These are phyloP conservation scores for Aspergillus transmontanensis DNA, from an alignment of 2,329 filamentous ascomycete species.

Conservation along the genomic window DNA sequence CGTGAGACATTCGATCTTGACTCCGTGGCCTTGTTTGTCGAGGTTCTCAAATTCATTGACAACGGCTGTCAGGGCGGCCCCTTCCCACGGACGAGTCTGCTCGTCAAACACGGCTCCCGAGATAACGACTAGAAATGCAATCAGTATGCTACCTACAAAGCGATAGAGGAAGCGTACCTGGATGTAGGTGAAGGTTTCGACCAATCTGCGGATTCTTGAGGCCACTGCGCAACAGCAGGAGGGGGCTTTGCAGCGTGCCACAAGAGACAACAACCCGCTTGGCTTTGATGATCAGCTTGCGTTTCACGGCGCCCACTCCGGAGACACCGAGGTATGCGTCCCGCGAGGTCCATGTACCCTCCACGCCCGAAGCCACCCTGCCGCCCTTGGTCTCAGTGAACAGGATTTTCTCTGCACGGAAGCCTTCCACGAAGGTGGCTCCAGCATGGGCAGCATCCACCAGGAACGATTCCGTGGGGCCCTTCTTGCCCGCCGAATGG, in stretches of 20 bases:
- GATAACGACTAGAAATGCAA: conserved; percentile 35
- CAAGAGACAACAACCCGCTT: conserved; percentile 78
- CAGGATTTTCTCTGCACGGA: conserved; percentile 68
- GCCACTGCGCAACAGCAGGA: conserved; percentile 76
- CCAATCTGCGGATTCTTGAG: conserved; percentile 82
- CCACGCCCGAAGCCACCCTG: conserved; percentile 68
- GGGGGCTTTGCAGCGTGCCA: conserved; percentile 75
- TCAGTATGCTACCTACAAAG: background rate
- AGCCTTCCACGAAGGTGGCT: conserved; percentile 81
- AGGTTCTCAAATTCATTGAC: conserved; percentile 78
- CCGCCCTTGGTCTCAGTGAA: conserved; percentile 61
- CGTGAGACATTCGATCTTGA: conserved; percentile 74
- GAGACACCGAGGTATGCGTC: conserved; percentile 63
- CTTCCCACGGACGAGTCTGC: conserved; percentile 72
- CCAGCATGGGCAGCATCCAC: conserved; percentile 77
- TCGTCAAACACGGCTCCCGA: conserved; percentile 66
- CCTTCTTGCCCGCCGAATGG: conserved; percentile 71
- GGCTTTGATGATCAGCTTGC: conserved; percentile 72
- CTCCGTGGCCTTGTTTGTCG: conserved; percentile 77
- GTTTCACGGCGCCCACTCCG: conserved; percentile 53
- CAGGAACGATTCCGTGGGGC: conserved; percentile 74
- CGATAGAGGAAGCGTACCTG: conserved; percentile 56
- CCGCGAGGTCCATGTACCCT: conserved; percentile 74
- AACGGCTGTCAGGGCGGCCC: conserved; percentile 77
- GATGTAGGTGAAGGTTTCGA: conserved; percentile 79